Percentiles rank a stretch among this genome's conserved stretches.
Conservation (phyloP, 2,329 filamentous ascomycete species). For the Setomelanomma holmii region DNA sequence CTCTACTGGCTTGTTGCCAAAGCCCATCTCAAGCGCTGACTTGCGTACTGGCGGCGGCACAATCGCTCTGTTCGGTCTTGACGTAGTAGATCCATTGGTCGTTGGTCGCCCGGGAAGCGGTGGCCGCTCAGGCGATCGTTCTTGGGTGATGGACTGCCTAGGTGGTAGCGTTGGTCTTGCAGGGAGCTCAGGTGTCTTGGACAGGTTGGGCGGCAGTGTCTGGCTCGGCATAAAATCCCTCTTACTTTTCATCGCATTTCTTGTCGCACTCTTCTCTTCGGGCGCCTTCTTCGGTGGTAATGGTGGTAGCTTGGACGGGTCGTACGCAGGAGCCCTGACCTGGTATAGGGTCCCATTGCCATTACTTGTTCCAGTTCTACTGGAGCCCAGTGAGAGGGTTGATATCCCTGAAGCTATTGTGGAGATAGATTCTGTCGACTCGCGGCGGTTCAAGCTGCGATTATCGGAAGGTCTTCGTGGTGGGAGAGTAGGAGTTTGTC, state of each 20-base stretch:
- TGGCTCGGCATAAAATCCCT: constrained; percentile 32
- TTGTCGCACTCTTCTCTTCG: constrained; percentile 47
- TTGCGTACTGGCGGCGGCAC: constrained; percentile 47
- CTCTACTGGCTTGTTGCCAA: constrained; percentile 54
- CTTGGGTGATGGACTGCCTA: constrained; percentile 17
- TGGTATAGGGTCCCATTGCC: constrained; percentile 43
- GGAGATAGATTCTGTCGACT: constrained; percentile 58
- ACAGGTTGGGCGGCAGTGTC: constrained; percentile 33
- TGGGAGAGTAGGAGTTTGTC: constrained; percentile 51
- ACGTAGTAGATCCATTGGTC: constrained; percentile 9
- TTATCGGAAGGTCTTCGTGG: constrained; percentile 53
- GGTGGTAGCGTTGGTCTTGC: constrained; percentile 29
- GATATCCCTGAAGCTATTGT: constrained; percentile 58
- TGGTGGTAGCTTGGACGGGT: constrained; percentile 61
- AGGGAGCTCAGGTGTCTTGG: constrained; percentile 33
- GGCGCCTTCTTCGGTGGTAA: constrained; percentile 59
- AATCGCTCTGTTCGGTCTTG: constrained; percentile 18
- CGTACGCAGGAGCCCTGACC: constrained; percentile 64
- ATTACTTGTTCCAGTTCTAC: constrained; percentile 43
- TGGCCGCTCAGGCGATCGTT: constrained; percentile 20
- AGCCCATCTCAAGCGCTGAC: constrained; percentile 56
- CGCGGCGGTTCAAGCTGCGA: constrained; percentile 36
- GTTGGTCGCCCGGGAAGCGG: constrained; percentile 21
- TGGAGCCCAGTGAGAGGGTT: constrained; percentile 59
- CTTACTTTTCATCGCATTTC: constrained; percentile 48